phyloP scores from a whole-genome alignment of 2,329 filamentous ascomycete species.

The Fusarium xyrophilum region DNA sequence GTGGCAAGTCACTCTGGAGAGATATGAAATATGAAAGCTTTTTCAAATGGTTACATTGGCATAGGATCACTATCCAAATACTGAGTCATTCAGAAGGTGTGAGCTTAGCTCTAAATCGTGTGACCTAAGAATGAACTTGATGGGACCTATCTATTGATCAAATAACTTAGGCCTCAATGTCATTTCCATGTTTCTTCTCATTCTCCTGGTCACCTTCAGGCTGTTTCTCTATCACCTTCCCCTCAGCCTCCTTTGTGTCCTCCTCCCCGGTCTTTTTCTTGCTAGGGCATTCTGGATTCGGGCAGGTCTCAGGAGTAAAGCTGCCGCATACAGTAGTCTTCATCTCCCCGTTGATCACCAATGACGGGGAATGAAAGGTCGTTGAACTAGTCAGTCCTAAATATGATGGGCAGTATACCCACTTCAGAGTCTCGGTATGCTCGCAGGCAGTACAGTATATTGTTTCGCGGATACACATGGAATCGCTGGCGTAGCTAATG shows the following conservation, averaged over 20 bases:
- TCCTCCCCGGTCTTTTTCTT: not conserved
- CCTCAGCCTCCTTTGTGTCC: not conserved
- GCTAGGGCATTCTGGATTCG: not conserved
- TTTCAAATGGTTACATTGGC: rapidly evolving
- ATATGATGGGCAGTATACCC: not conserved
- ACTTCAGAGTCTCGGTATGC: not conserved
- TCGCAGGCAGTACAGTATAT: not conserved
- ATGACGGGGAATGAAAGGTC: not conserved
- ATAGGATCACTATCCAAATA: not conserved
- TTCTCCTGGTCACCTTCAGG: not conserved
- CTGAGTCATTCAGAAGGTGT: not conserved
- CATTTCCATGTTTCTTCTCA: not conserved
- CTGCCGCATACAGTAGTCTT: not conserved
- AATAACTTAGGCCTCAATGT: rapidly evolving
- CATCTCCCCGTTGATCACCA: not conserved
- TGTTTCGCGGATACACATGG: not conserved
- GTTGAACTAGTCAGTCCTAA: not conserved
- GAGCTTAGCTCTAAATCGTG: not conserved
- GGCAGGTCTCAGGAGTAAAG: not conserved
- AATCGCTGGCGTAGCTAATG: rapidly evolving
- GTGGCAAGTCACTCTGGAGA: not conserved
- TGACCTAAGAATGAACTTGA: rapidly evolving
- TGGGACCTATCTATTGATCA: too few relatives aligned
- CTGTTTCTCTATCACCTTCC: not conserved
- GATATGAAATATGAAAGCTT: not conserved